Base-by-base conservation (phyloP, 768 basidiomycete genomes). In the Cystobasidium onofrii region DNA sequence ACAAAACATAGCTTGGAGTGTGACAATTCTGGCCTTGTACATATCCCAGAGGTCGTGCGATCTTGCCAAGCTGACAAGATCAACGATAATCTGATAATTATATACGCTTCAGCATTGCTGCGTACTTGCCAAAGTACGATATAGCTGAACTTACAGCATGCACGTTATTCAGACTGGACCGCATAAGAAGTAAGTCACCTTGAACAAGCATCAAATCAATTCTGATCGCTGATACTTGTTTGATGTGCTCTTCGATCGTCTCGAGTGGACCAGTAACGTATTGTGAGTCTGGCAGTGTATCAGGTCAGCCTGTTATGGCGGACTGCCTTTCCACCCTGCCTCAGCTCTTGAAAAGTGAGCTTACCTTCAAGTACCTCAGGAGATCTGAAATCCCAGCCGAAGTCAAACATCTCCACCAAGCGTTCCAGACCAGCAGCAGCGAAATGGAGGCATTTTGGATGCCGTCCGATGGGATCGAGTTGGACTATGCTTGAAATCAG, bases 401-500 rank as follows among this genome's bases (percentile, higher is more conserved):
- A 43, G 15, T 39, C 39, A 7, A 64, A 31, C 63, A 64, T 39
- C 33, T 64, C 27, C 36, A 13, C 23, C 23, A 64, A 25, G 20
- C 63, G 34, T 13, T 64, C 36, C 33, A 60, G 36, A 17, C 69
- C 69, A 1, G 52, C 54, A 9, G 31, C 29, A 27, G 69, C 69
- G 39, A 54, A 71, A 39, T 54, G 52, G 25, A 71, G n/a, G 36
- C 69, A 71, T 25, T 60, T 71, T 36, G 69, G 69, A 1, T 60
- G 33, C 2, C 23, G 25, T 4, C 69, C 69, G 12, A 39, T n/a
- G 18, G 69, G 69, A 55, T 71, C 69, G 6, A 71, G 69, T 36
- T 71, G 69, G 9, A 71, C 69, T 15, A 71, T 43, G 55, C 54
- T 71, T 3, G 52, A 41, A n/a, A 71, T 60, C 2, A 71, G 69